A percentile compares a stretch with the other conserved stretches of the same genome.
These are phyloP conservation scores for Paecilomyces fulvus DNA, from an alignment of 2,329 filamentous ascomycete species.

Conservation along the genomic window DNA sequence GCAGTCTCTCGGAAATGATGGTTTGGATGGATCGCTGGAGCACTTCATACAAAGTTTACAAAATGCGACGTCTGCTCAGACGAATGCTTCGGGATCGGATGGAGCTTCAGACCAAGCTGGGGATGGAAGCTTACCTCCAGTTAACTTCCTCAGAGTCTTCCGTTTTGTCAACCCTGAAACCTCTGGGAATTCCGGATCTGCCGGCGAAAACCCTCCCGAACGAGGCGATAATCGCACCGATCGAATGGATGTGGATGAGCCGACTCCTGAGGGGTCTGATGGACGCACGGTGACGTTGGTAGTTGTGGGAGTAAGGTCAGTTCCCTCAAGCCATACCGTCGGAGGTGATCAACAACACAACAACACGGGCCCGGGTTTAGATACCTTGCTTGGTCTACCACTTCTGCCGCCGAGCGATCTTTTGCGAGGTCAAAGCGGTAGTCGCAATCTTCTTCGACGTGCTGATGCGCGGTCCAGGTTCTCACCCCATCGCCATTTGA, in stretches of 20 bases:
- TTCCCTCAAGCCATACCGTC: slow-evolving; percentile 45
- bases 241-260: slow-evolving; percentile 33
- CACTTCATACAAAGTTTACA: slow-evolving; percentile 56
- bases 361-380: slow-evolving; percentile 33
- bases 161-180: slow-evolving; percentile 51
- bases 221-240: slow-evolving; percentile 18
- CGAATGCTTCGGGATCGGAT: slow-evolving; percentile 30
- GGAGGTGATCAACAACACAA: slow-evolving; percentile 34
- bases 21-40: slow-evolving; percentile 54
- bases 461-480: slow-evolving; percentile 49
- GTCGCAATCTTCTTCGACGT: slow-evolving; percentile 44
- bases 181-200: slow-evolving; percentile 13
- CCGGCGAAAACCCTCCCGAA: slow-evolving; percentile 14
- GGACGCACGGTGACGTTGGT: slow-evolving; percentile 60
- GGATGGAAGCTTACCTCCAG: slow-evolving; percentile 43
- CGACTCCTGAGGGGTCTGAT: slow-evolving; percentile 35
- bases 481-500: slow-evolving; percentile 45
- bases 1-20: slow-evolving; percentile 45
- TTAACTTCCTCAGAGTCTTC: slow-evolving; percentile 63
- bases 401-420: slow-evolving; percentile 36
- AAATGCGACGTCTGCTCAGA: slow-evolving; percentile 51
- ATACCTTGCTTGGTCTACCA: slow-evolving; percentile 39
- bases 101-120: slow-evolving; percentile 25
- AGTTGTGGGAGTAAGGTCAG: slow-evolving; percentile 60
- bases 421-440: slow-evolving; percentile 33